Conservation (phyloP, 805 yeast genomes). For the Candida krabiensis region DNA sequence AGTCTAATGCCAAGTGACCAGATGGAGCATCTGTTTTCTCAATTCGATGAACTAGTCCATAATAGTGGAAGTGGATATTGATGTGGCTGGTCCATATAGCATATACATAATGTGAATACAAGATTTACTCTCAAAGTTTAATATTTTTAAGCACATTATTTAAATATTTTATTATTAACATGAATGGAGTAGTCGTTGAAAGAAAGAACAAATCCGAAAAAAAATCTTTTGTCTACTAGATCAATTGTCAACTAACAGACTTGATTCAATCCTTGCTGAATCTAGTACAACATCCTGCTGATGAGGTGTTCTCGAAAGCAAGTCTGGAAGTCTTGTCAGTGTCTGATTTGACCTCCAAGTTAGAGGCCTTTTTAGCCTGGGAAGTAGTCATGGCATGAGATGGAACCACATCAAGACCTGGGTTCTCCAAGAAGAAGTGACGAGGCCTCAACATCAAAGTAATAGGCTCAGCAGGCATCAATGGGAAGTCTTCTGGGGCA, state of each 20-base stretch:
- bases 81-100: no score
- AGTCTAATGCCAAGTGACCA: constrained; percentile 30
- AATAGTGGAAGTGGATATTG: constrained; percentile 10
- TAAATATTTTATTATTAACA: no score
- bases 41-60: constrained; percentile 32
- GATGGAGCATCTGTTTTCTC: constrained; percentile 33
- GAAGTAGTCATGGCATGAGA: constrained; percentile 52
- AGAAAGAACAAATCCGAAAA: no score
- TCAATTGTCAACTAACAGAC: no score
- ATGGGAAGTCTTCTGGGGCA: constrained; percentile 86
- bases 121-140: no score
- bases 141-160: no score
- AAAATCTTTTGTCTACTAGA: no score
- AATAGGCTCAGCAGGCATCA: constrained; percentile 85
- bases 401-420: constrained; percentile 73
- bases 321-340: constrained; percentile 51
- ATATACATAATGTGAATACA: neutral
- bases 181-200: no score
- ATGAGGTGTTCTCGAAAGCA: constrained; percentile 43
- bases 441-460: constrained; percentile 74
- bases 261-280: constrained; percentile 21
- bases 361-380: constrained; percentile 39
- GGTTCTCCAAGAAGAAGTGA: constrained; percentile 75
- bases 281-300: constrained; percentile 31
- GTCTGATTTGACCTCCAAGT: constrained; percentile 40